phyloP scores from a whole-genome alignment of 2,329 filamentous ascomycete genomes.

The Xylaria sp. region DNA sequence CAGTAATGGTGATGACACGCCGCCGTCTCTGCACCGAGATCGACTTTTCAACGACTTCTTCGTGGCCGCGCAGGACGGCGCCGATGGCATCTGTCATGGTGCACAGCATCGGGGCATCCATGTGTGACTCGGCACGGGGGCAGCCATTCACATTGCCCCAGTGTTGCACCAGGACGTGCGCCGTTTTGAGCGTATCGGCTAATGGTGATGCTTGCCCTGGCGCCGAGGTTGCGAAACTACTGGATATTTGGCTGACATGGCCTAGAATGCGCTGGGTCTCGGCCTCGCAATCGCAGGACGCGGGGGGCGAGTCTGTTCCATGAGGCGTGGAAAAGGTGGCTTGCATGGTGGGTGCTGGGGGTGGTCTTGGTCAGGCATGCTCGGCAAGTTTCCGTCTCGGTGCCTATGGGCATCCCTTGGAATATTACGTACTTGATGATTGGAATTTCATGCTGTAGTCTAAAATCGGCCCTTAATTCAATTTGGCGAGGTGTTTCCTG shows the following conservation, averaged over 20 bases:
- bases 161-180: slow-evolving; percentile 22
- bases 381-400: too few relatives aligned
- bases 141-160: slow-evolving; percentile 28
- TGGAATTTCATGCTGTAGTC: too few relatives aligned
- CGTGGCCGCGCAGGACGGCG: slow-evolving; percentile 12
- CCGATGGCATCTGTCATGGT: slow-evolving; percentile 22
- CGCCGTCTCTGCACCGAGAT: not conserved
- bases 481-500: too few relatives aligned
- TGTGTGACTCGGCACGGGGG: slow-evolving; percentile 18
- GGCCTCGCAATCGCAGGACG: slow-evolving; percentile 8
- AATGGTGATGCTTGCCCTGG: not conserved
- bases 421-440: too few relatives aligned
- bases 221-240: too few relatives aligned
- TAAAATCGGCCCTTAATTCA: too few relatives aligned
- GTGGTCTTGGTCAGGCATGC: too few relatives aligned
- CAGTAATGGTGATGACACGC: not conserved
- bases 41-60: slow-evolving; percentile 9
- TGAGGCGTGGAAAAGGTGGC: not conserved
- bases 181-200: slow-evolving; percentile 1
- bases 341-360: not conserved
- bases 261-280: slow-evolving; percentile 13
- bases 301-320: not conserved
- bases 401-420: too few relatives aligned
- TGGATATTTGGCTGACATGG: not conserved
- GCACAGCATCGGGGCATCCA: slow-evolving; percentile 16